Evolutionary conservation across 257 asterid genomes (phyloP), one percentile per base, ranked within the genome.

Genomic region (Perilla frutescens): DNA sequence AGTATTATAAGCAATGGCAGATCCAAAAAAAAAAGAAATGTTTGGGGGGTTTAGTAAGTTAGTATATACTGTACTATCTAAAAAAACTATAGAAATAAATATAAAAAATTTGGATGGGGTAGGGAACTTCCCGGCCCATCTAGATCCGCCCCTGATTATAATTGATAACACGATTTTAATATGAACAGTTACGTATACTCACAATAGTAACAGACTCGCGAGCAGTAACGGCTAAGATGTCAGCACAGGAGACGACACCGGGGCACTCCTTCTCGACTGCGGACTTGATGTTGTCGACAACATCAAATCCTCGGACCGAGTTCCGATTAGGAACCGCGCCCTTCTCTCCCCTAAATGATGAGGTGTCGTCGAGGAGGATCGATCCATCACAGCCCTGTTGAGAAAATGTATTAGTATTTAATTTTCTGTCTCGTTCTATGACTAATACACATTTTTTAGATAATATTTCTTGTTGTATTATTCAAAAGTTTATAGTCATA

Each of bases 351-450:
- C 81, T 85, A 80, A 85, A 84, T 0, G 96, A 82, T 11, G 96
- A 83, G 2, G 96, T 91, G 80, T 91, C 97, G 70, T 93, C 98
- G 0, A 93, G 92, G 49, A 93, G 93, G 72, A 91, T 3, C 0
- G 98, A 93, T 69, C 94, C 98, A 29, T 91, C 97, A 58, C 98
- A 93, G 3, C 98, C 98, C 98, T 93, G 71, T 14, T 74, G 32
- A 54, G 11, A 0, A 31, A 55, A 44, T 9, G 51, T 1, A 47
- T 3, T 47, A 9, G 14, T n/a, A 4, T 2, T n/a, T n/a, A n/a
- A n/a, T n/a, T 34, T 34, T 34, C 3, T 34, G 37, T 34, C 37
- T 34, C 37, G 1, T 34, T 34, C 37, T 4, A 4, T 34, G 37
- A 34, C 37, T 34, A 34, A 34, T 34, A 34, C 4, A 34, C 26